Base-by-base conservation (phyloP, 2,329 filamentous ascomycete genomes). In the Tetracladium maxilliforme region DNA sequence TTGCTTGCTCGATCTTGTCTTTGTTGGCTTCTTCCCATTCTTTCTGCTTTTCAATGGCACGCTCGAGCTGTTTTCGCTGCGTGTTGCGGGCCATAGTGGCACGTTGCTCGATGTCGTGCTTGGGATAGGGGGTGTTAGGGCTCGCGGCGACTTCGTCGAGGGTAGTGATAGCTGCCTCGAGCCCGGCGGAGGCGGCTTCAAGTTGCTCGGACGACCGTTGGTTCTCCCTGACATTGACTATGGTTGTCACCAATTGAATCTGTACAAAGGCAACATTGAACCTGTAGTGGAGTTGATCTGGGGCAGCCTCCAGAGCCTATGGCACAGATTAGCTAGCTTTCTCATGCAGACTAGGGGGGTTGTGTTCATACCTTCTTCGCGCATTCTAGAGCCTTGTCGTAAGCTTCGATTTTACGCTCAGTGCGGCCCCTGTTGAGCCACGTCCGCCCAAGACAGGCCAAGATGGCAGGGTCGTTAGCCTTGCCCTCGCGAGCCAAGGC, bases 211-310 rank as follows among this genome's bases (percentile, higher is more conserved):
- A 61, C 0, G 78, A 80, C 25, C 84, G 74, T 43, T 86, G 73
- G 6, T 69, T 68, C 45, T 94, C 82, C 5, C 69, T 61, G 27
- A 93, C 59, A 18, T 58, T 62, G 49, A 83, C 76, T 27, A 94
- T 72, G 16, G 79, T 70, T 22, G 78, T 77, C 12, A 87, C 87
- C 27, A 95, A 73, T 48, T 94, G 86, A 33, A 93, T 92, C 45
- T 95, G 90, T 15, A 95, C 82, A 44, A 94, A 98, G 1, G 90
- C 90, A 15, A 98, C 81, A 43, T 98, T 98, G 65, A 98, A 98
- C 48, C 90, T 83, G 49, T 90, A 82, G 50, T 93, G 83, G 16
- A 86, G 64, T 40, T 92, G 82, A 5, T 90, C 79, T 0, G 84
- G 80, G 2, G 80, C 73, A 27, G 79, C 67, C 28, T 72, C 68